Conservation (phyloP, 805 yeast species). For the Candida broadrunensis region DNA sequence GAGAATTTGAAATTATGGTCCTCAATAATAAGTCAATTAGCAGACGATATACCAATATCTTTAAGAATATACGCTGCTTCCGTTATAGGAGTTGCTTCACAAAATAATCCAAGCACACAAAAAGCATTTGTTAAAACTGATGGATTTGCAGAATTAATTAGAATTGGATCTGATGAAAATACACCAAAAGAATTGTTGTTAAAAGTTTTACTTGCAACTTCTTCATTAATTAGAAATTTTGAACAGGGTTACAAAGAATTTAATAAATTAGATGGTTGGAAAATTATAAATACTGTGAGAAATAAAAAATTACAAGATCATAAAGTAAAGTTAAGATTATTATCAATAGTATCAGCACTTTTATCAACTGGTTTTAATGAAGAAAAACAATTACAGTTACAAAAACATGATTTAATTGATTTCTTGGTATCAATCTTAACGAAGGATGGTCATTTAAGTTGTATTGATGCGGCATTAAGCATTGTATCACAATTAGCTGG, state of each 20-base stretch:
- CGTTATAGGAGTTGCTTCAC: constrained; percentile 86
- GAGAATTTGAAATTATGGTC: constrained; percentile 83
- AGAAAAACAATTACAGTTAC: constrained; percentile 39
- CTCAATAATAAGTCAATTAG: constrained; percentile 54
- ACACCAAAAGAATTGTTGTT: constrained; percentile 34
- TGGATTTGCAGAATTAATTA: constrained; percentile 45
- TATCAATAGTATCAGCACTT: constrained; percentile 59
- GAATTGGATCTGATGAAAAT: constrained; percentile 30
- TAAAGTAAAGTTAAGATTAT: constrained; percentile 49
- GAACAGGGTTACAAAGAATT: constrained; percentile 54
- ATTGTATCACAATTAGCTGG: constrained; percentile 46
- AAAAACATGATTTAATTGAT: constrained; percentile 27
- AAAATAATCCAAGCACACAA: constrained; percentile 81
- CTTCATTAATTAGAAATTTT: constrained; percentile 72
- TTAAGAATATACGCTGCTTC: constrained; percentile 64
- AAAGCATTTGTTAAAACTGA: constrained; percentile 52
- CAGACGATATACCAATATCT: constrained; percentile 26
- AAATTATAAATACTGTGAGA: constrained; percentile 33
- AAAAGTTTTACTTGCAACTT: constrained; percentile 76
- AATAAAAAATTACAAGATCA: constrained; percentile 16
- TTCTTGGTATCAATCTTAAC: constrained; percentile 29
- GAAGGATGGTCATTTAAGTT: constrained; percentile 40
- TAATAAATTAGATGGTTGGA: constrained; percentile 61
- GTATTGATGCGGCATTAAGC: constrained; percentile 56
- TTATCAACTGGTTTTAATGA: constrained; percentile 49